Conservation (phyloP, 306 rosid species). For the Glycyrrhiza uralensis region DNA sequence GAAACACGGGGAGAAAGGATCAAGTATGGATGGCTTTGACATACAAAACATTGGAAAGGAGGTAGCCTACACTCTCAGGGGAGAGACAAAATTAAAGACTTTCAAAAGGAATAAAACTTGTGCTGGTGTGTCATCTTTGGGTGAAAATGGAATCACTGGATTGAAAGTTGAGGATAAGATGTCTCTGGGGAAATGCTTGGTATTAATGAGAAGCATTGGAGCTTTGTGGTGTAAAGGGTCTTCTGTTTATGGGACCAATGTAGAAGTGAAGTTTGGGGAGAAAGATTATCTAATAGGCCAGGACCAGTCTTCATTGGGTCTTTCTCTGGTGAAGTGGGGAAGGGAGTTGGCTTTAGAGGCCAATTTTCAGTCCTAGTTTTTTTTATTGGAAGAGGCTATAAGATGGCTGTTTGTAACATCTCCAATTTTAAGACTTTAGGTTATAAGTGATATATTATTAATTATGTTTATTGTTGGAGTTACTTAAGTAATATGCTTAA, state of each 20-base stretch:
- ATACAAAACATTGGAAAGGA: conserved; percentile 57
- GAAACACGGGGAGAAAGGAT: conserved; percentile 81
- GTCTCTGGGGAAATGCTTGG: conserved; percentile 72
- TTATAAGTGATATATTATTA: no score
- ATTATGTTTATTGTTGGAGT: no score
- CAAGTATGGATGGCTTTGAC: conserved; percentile 91
- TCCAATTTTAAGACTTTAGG: no score
- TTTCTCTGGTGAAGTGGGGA: conserved; percentile 88
- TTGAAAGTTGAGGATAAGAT: conserved; percentile 87
- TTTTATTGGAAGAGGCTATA: conserved; percentile 78
- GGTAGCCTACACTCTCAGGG: conserved; percentile 46
- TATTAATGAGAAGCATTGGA: conserved; percentile 70
- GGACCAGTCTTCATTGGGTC: conserved; percentile 76
- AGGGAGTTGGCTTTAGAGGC: conserved; percentile 83
- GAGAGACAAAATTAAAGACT: conserved; percentile 79
- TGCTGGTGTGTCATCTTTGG: conserved; percentile 74
- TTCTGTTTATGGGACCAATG: conserved; percentile 75
- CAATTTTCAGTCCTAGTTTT: conserved; percentile 79
- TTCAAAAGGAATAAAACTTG: conserved; percentile 71
- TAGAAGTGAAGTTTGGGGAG: conserved; percentile 80
- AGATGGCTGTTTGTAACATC: no score
- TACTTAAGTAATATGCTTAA: no score
- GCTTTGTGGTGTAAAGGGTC: conserved; percentile 70
- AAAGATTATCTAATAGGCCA: conserved; percentile 92
- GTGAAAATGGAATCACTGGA: conserved; percentile 83